phyloP scores from a whole-genome alignment of 202 grass and related monocot genomes.

The Saccharum hybrid region DNA sequence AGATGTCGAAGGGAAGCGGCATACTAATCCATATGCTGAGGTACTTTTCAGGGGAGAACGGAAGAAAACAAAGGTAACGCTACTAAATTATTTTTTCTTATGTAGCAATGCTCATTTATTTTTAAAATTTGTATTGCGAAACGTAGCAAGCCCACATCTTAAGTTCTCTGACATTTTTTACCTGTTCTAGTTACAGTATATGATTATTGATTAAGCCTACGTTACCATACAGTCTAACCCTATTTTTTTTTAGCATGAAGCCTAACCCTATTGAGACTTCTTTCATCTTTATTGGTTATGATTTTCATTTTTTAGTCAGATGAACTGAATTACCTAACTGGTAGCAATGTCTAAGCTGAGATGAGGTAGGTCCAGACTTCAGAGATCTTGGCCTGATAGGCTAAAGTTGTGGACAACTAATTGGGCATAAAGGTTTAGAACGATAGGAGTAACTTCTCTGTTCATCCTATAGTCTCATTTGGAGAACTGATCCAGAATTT shows the following conservation, averaged over 20 bases:
- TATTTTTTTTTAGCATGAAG: not conserved
- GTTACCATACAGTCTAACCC: not conserved
- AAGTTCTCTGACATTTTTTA: not conserved
- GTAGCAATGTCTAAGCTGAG: too few species aligned
- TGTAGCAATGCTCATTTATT: not conserved
- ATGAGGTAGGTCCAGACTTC: too few species aligned
- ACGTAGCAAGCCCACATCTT: not conserved
- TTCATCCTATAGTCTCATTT: too few species aligned
- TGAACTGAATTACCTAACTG: not conserved
- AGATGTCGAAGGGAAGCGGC: slow-evolving; percentile 84
- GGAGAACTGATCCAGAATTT: too few species aligned
- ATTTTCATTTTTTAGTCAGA: not conserved
- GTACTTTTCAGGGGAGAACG: slow-evolving; percentile 79
- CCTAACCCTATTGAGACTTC: not conserved
- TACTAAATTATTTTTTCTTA: slow-evolving; percentile 9
- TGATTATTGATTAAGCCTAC: not conserved
- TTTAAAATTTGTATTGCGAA: not conserved
- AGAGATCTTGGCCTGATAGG: too few species aligned
- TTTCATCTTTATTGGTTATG: not conserved
- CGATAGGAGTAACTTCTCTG: too few species aligned
- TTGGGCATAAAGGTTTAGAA: too few species aligned
- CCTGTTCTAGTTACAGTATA: not conserved
- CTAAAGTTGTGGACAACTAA: too few species aligned
- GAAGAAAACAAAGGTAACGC: slow-evolving; percentile 76
- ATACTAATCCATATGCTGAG: slow-evolving; percentile 80